These are phyloP conservation scores for Dothistroma pini DNA, from an alignment of 2,329 filamentous ascomycete species.

Conservation along the genomic window DNA sequence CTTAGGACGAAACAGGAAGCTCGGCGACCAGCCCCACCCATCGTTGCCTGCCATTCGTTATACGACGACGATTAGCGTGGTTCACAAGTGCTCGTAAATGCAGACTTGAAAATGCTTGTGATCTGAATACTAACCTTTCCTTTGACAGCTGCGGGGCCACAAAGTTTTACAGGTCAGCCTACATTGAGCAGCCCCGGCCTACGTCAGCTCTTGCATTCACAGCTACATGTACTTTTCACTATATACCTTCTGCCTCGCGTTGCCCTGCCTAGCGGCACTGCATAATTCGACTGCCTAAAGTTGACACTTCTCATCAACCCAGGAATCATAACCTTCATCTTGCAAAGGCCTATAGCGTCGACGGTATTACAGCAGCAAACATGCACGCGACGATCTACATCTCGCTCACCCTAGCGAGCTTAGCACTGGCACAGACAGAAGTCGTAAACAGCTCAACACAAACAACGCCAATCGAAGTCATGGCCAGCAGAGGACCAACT, in stretches of 20 bases:
- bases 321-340: not conserved
- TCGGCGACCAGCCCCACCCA: not conserved
- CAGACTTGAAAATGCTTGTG: not conserved
- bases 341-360: not conserved
- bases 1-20: not conserved
- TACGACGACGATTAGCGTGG: not conserved
- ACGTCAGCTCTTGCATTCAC: not conserved
- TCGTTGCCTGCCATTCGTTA: not conserved
- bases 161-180: not conserved
- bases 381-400: not conserved
- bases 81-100: not conserved
- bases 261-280: not conserved
- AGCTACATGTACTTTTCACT: not conserved
- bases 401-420: not conserved
- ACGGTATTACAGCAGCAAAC: not conserved
- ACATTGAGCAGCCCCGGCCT: not conserved
- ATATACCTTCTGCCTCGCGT: not conserved
- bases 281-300: not conserved
- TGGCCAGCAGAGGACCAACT: not conserved
- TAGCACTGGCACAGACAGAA: not conserved
- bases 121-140: not conserved
- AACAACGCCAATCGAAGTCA: constrained; percentile 3
- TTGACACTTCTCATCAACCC: not conserved
- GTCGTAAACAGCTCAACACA: not conserved
- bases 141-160: not conserved